Base-by-base conservation (phyloP, 164 flowering plant genomes). In the Vitis amurensis region DNA sequence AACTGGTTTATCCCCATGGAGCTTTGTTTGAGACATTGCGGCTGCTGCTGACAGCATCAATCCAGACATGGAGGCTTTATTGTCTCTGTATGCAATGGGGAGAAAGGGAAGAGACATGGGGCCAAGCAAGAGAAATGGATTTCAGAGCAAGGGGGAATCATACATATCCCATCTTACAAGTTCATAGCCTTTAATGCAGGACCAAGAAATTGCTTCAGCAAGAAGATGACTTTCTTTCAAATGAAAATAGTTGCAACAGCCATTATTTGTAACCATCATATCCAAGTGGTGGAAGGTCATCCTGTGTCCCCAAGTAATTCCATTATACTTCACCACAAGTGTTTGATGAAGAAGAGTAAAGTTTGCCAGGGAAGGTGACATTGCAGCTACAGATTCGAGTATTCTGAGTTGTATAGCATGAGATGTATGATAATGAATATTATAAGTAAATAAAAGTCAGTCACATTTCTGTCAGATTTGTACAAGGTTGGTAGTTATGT, bases 81-180 rank as follows among this genome's bases (percentile, higher is more conserved):
- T 76, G 13, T 72, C 65, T 1, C 8, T 74, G 3, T 86, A 81
- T 58, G 63, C 87, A n/a, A 73, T 84, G 86, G 87, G 82, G 49
- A 81, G 91, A 69, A 81, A 74, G 81, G 64, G 64, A 71, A 19
- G 64, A 29, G 4, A 31, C 81, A 11, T 82, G 91, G 91, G 91
- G 89, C 83, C 79, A 83, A 74, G 73, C 86, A 89, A 0, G 87
- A 86, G 76, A 77, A 87, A 61, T 86, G 88, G 92, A 76, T 86
- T n/a, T 48, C 73, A 0, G 79, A 76, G 16, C 8, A 27, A 19
- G 87, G 87, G 27, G 50, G 73, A 17, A 72, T 86, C 7, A 73
- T 56, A 23, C 69, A 75, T 17, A 80, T 73, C 16, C 80, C 79
- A 9, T 69, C 81, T 1, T 74, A 75, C 66, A 88, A 83, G 71